These are phyloP conservation scores for Pythium apleroticum DNA, from an alignment of 352 stramenopile genomes.

Conservation along the genomic window DNA sequence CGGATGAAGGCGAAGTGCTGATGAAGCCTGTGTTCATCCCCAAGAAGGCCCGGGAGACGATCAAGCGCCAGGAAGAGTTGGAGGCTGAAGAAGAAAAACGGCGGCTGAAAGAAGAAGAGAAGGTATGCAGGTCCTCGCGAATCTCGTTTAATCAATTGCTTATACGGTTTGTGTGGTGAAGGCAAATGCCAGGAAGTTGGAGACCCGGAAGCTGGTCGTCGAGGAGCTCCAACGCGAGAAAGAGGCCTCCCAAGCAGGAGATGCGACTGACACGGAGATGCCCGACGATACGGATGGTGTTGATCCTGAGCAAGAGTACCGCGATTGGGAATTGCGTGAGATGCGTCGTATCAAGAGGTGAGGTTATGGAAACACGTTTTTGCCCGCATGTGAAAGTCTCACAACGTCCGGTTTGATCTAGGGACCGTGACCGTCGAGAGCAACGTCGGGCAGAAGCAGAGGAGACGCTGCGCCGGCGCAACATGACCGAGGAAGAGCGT, in stretches of 20 bases:
- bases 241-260: constrained; percentile 38
- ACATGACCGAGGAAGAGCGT: constrained; percentile 96
- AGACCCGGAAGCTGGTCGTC: constrained; percentile 73
- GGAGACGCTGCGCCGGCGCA: constrained; percentile 87
- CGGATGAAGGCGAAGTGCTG: constrained; percentile 63
- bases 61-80: constrained; percentile 79
- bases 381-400: background rate
- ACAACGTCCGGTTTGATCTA: constrained; percentile 18
- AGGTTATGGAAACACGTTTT: background rate
- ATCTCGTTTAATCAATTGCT: background rate
- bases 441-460: constrained; percentile 76
- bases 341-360: constrained; percentile 91
- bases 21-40: constrained; percentile 93
- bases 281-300: constrained; percentile 89
- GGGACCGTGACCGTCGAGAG: constrained; percentile 83
- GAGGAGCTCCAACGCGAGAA: constrained; percentile 76
- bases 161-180: constrained; percentile 11
- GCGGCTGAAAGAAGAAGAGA: constrained; percentile 52
- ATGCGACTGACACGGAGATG: constrained; percentile 84
- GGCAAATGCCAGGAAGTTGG: constrained; percentile 54
- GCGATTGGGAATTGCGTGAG: constrained; percentile 94
- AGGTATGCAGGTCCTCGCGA: constrained; percentile 20
- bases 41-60: constrained; percentile 84
- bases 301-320: constrained; percentile 88
- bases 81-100: constrained; percentile 70